Percentiles rank a stretch among this genome's conserved stretches.
Conservation (phyloP, 2,329 filamentous ascomycete species). For the Neophaeococcomyces mojaviensis region DNA sequence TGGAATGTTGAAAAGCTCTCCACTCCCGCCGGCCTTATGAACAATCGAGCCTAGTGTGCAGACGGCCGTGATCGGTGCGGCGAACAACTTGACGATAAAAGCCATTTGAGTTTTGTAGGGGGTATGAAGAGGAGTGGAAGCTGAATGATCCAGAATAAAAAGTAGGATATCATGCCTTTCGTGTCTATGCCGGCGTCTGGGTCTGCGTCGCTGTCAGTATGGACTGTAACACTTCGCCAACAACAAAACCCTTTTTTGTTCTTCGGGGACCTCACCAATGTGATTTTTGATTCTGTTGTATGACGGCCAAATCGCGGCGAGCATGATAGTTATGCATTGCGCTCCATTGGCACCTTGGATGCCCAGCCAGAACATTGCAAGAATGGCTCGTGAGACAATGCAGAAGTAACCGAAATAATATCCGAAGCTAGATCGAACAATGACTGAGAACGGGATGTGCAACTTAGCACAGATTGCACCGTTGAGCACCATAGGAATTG, state of each 20-base stretch:
- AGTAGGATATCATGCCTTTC: too few species aligned
- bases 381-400: conserved; percentile 46
- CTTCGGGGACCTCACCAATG: conserved; percentile 42
- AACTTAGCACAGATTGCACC: conserved; percentile 44
- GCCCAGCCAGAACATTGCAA: conserved; percentile 49
- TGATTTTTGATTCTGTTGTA: conserved; percentile 29
- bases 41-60: conserved; percentile 27
- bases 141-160: too few species aligned
- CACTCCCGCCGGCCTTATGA: conserved; percentile 44
- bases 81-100: conserved; percentile 42
- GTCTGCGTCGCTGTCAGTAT: too few species aligned
- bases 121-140: too few species aligned
- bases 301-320: conserved; percentile 41
- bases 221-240: too few species aligned
- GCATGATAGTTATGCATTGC: conserved; percentile 36
- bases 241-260: too few species aligned
- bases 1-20: conserved; percentile 40
- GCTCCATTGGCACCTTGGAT: conserved; percentile 37
- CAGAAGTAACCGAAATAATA: conserved; percentile 51
- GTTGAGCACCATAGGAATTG: conserved; percentile 34
- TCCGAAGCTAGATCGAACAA: conserved; percentile 49
- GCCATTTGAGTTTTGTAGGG: too few species aligned
- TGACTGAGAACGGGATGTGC: conserved; percentile 49
- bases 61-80: conserved; percentile 28
- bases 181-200: too few species aligned